A percentile compares a stretch with the other conserved stretches of the same genome.
Conservation (phyloP, 768 basidiomycete genomes). For the Agrocybe chaxingu region DNA sequence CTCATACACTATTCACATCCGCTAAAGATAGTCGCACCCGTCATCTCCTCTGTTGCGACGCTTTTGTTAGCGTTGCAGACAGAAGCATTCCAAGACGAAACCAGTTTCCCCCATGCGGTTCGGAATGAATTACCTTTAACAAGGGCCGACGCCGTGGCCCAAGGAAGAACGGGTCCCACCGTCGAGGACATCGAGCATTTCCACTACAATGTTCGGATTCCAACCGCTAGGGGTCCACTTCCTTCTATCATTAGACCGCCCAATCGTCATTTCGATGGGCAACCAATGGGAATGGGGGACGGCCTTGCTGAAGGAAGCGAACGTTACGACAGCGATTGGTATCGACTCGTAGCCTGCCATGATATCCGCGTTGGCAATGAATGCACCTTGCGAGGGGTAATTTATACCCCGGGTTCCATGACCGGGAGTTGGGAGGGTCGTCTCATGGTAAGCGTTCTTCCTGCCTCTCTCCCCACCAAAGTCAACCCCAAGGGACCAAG, state of each 20-base stretch:
- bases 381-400: slow-evolving; percentile 33
- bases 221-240: slow-evolving; percentile 17
- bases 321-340: slow-evolving; percentile 46
- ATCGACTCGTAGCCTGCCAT: slow-evolving; percentile 40
- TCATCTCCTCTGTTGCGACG: slow-evolving; percentile 36
- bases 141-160: slow-evolving; percentile 12
- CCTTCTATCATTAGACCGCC: slow-evolving; percentile 3
- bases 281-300: too few species aligned
- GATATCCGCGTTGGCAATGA: slow-evolving; percentile 30
- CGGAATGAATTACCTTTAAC: slow-evolving; percentile 1
- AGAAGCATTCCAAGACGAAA: slow-evolving; percentile 32
- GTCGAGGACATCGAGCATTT: slow-evolving; percentile 40
- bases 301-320: slow-evolving; percentile 18
- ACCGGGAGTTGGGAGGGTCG: slow-evolving; percentile 46
- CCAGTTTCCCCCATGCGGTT: slow-evolving; percentile 5
- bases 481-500: not conserved
- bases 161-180: slow-evolving; percentile 26
- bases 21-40: slow-evolving; percentile 38
- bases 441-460: slow-evolving; percentile 32
- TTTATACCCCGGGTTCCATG: slow-evolving; percentile 41
- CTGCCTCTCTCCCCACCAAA: not conserved
- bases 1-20: slow-evolving; percentile 38
- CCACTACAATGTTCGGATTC: slow-evolving; percentile 32
- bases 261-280: too few species aligned
- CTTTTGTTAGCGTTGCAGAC: slow-evolving; percentile 31